These are phyloP conservation scores for Scenedesmus sp. DNA, from an alignment of 163 green algal genomes.

Conservation along the genomic window DNA sequence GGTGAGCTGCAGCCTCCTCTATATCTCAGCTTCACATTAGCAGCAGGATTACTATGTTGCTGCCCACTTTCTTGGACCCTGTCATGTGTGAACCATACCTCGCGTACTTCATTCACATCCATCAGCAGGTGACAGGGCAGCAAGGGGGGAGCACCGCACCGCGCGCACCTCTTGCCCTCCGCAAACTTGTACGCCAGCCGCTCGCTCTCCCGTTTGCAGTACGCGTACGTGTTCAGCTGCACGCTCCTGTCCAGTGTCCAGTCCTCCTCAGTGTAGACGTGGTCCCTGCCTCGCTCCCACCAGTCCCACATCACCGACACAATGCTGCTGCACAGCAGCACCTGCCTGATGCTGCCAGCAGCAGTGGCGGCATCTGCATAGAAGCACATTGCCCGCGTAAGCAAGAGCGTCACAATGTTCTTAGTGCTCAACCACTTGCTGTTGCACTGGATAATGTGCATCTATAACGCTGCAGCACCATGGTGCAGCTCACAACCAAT, in stretches of 20 bases:
- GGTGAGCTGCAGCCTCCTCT: too few species aligned
- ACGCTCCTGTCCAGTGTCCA: constrained; percentile 49
- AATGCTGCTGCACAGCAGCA: constrained; percentile 50
- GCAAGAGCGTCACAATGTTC: background rate
- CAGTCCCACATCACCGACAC: constrained; percentile 50
- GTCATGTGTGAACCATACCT: too few species aligned
- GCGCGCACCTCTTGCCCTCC: constrained; percentile 4
- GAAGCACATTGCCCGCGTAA: background rate
- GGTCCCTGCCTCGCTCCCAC: constrained; percentile 49
- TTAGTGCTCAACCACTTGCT: too few species aligned
- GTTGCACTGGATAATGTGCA: background rate
- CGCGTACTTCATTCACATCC: too few species aligned
- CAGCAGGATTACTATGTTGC: too few species aligned
- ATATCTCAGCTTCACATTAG: too few species aligned
- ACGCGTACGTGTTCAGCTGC: constrained; percentile 34
- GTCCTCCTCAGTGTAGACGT: constrained; percentile 58
- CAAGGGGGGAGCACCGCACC: background rate
- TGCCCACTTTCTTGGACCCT: too few species aligned
- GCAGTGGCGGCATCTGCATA: constrained; percentile 37
- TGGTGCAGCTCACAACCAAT: too few species aligned
- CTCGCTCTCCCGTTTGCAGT: constrained; percentile 52
- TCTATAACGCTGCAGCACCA: background rate
- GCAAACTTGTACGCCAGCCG: constrained; percentile 29
- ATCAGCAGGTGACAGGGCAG: background rate
- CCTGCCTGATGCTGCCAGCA: constrained; percentile 33